phyloP scores from a whole-genome alignment of 768 basidiomycete genomes.

The Tricholoma matsutake region DNA sequence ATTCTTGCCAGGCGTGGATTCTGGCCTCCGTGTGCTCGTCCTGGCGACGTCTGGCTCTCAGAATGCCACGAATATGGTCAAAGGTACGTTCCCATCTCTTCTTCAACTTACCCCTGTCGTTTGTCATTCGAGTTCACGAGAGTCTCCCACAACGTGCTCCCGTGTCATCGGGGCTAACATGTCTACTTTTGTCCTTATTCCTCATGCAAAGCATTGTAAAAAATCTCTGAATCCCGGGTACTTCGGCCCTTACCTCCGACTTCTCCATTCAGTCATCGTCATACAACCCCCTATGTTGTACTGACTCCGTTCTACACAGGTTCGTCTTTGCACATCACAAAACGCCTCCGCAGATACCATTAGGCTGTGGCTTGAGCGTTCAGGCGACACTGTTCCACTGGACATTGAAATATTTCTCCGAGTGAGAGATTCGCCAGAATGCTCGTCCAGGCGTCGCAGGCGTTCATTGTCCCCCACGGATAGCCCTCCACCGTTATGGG shows the following conservation, averaged over 20 bases:
- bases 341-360: conserved; percentile 73
- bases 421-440: conserved; percentile 29
- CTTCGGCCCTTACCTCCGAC: conserved; percentile 1
- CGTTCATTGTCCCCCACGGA: conserved; percentile 30
- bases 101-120: neutral
- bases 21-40: conserved; percentile 63
- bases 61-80: conserved; percentile 73
- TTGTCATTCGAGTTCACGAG: neutral
- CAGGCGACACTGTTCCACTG: conserved; percentile 64
- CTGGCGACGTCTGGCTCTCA: conserved; percentile 64
- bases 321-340: conserved; percentile 70
- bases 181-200: neutral
- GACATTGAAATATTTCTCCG: conserved; percentile 81
- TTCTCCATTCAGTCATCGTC: conserved; percentile 1
- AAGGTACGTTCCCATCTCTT: conserved; percentile 48
- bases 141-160: conserved; percentile 5
- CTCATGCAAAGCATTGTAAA: neutral
- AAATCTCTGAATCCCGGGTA: neutral
- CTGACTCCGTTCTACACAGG: conserved; percentile 37
- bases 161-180: conserved; percentile 10
- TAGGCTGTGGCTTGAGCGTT: conserved; percentile 80
- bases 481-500: conserved; percentile 31
- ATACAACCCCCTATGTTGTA: neutral
- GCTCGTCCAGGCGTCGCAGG: conserved; percentile 23
- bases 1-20: conserved; percentile 76